Evolutionary conservation across 2,329 filamentous ascomycete genomes (phyloP).

Genomic region (Cryphonectria carpinicola): DNA sequence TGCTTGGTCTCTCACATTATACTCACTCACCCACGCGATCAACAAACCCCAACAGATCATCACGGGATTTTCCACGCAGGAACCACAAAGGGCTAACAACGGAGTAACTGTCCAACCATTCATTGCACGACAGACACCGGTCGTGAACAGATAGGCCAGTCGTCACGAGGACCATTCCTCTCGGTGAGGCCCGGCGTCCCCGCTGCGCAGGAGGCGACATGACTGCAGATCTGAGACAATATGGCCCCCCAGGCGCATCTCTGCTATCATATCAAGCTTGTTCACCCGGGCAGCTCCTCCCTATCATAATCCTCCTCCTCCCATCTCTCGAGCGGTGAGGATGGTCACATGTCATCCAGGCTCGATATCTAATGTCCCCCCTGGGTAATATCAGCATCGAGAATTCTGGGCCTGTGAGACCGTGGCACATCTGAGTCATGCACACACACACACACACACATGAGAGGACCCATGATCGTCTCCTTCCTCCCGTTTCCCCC

Average conservation of each 20-base stretch:
- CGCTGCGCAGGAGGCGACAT: not conserved
- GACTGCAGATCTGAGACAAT: slow-evolving; percentile 22
- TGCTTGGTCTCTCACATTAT: not conserved
- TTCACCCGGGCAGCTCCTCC: not conserved
- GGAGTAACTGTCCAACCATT: not conserved
- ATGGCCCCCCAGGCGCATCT: not conserved
- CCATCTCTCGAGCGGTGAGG: slow-evolving; percentile 5
- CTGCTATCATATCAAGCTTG: not conserved
- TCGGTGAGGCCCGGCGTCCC: slow-evolving; percentile 17
- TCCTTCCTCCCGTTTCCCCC: not conserved
- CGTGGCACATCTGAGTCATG: not conserved
- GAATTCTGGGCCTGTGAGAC: slow-evolving; percentile 3
- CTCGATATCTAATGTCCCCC: slow-evolving; percentile 1
- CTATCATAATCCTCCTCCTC: not conserved
- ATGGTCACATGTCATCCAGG: slow-evolving; percentile 5
- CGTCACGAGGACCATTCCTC: slow-evolving; percentile 18
- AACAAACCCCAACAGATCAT: not conserved
- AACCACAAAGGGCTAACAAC: not conserved
- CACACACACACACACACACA: not conserved
- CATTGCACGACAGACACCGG: not conserved
- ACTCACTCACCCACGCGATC: not conserved
- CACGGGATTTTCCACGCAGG: not conserved
- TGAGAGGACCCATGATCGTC: not conserved
- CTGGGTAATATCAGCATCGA: not conserved
- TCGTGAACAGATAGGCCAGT: not conserved